Base-by-base conservation (phyloP, 495 filamentous ascomycete genomes). In the Trichoderma gamsii region DNA sequence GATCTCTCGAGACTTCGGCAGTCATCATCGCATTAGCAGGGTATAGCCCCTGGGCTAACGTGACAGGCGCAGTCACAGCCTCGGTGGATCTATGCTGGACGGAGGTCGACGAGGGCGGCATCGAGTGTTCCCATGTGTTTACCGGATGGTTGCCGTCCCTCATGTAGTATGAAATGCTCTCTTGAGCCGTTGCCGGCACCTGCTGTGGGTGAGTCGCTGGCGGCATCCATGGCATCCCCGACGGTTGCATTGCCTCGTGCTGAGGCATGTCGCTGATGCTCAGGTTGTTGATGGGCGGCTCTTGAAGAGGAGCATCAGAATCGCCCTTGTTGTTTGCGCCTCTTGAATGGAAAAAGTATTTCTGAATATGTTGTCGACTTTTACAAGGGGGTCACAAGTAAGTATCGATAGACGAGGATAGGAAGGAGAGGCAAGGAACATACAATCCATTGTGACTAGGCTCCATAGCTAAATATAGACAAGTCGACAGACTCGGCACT, bases 1-100 rank as follows among this genome's bases (percentile, higher is more conserved):
- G 66, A n/a, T 63, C 52, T 69, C 59, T 66, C 23, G 41, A 32
- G 25, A 32, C 56, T 32, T 61, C 56, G 27, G 73, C 64, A 80
- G 73, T 61, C 70, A 72, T 70, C 25, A 65, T 69, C 66, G 35
- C 70, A 56, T 52, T 27, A 21, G 27, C 12, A 25, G 56, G 56
- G 16, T 61, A 61, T 9, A 61, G 56, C 56, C 56, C 56, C 23
- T 61, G 56, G 56, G 56, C 23, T 25, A 61, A 29, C 16, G 56
- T 32, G 56, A 66, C 65, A 38, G 63, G 63, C 64, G 65, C 44
- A 64, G 66, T 72, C 64, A 70, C 56, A 12, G 56, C 56, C 23
- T 61, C 56, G 23, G 27, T 32, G 16, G 56, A 18, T 32, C 56
- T 18, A 15, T 61, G 56, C 13, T 61, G 56, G 8, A 32, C 27